Percentiles rank a stretch among this genome's conserved stretches.
phyloP scores from a whole-genome alignment of 2,329 filamentous ascomycete genomes.

The Alternaria solani region DNA sequence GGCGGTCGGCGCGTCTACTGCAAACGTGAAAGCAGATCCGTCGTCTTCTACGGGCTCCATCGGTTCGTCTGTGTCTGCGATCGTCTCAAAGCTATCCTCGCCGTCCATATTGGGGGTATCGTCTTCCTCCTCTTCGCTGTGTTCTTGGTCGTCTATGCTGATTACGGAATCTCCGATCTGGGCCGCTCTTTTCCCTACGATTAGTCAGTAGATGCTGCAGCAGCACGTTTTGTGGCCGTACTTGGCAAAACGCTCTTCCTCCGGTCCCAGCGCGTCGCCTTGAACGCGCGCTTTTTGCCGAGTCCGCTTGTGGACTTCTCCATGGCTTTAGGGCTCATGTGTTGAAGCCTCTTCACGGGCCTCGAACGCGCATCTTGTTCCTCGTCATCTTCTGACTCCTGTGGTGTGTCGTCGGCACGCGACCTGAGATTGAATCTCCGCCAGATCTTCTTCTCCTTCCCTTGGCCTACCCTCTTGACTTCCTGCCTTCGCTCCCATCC shows the following conservation, averaged over 20 bases:
- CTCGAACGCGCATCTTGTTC: constrained; percentile 48
- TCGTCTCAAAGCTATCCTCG: constrained; percentile 22
- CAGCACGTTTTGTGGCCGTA: constrained; percentile 18
- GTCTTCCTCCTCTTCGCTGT: constrained; percentile 20
- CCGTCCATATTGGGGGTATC: constrained; percentile 20
- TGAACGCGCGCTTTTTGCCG: constrained; percentile 43
- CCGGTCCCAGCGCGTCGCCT: constrained; percentile 48
- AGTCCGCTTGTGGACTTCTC: constrained; percentile 31
- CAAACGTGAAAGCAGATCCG: constrained; percentile 30
- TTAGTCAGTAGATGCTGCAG: constrained; percentile 17
- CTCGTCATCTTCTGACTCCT: constrained; percentile 30
- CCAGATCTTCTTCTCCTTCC: constrained; percentile 58
- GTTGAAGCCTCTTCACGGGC: constrained; percentile 56
- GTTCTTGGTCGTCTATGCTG: constrained; percentile 15
- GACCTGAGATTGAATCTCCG: constrained; percentile 51
- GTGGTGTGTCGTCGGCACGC: constrained; percentile 24
- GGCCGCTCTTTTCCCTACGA: constrained; percentile 38
- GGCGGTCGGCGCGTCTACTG: constrained; percentile 20
- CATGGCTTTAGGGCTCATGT: constrained; percentile 46
- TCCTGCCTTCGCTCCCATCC: constrained; percentile 60
- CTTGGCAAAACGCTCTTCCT: constrained; percentile 48
- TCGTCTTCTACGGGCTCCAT: constrained; percentile 9
- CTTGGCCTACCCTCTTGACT: constrained; percentile 48
- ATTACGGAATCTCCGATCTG: constrained; percentile 4
- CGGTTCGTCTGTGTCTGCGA: constrained; percentile 4